phyloP scores from a whole-genome alignment of 2,329 filamentous ascomycete species.

The Delphinella strobiligena region DNA sequence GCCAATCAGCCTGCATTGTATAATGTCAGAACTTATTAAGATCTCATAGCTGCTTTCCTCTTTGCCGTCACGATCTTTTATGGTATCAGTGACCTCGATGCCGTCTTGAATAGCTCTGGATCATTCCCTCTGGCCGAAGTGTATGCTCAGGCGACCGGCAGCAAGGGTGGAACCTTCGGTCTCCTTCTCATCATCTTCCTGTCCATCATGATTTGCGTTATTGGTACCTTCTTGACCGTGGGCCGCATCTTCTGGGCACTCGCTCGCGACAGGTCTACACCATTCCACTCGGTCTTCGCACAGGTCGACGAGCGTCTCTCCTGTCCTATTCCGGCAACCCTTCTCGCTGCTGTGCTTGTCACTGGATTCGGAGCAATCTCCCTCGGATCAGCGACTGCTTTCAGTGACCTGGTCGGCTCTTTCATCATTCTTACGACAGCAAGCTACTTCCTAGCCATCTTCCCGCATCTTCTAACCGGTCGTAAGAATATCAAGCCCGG shows the following conservation, averaged over 20 bases:
- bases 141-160: slow-evolving; percentile 37
- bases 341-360: slow-evolving; percentile 41
- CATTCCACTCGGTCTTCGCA: slow-evolving; percentile 42
- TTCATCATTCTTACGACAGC: slow-evolving; percentile 24
- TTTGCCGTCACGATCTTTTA: slow-evolving; percentile 42
- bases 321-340: slow-evolving; percentile 47
- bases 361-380: slow-evolving; percentile 29
- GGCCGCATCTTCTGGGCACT: slow-evolving; percentile 39
- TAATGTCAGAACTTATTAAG: background rate
- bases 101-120: slow-evolving; percentile 25
- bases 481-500: slow-evolving; percentile 20
- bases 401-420: slow-evolving; percentile 23
- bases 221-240: slow-evolving; percentile 41
- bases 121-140: slow-evolving; percentile 36
- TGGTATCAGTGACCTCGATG: slow-evolving; percentile 33
- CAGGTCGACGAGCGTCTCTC: slow-evolving; percentile 41
- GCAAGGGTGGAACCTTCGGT: slow-evolving; percentile 41
- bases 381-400: slow-evolving; percentile 20
- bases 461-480: slow-evolving; percentile 22
- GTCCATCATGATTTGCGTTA: slow-evolving; percentile 36
- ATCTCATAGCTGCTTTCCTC: slow-evolving; percentile 25
- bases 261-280: slow-evolving; percentile 49
- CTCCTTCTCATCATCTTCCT: slow-evolving; percentile 46
- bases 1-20: background rate
- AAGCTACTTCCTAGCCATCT: slow-evolving; percentile 23